Conservation (phyloP, 2,329 filamentous ascomycete species). For the Fusarium brachygibbosum region DNA sequence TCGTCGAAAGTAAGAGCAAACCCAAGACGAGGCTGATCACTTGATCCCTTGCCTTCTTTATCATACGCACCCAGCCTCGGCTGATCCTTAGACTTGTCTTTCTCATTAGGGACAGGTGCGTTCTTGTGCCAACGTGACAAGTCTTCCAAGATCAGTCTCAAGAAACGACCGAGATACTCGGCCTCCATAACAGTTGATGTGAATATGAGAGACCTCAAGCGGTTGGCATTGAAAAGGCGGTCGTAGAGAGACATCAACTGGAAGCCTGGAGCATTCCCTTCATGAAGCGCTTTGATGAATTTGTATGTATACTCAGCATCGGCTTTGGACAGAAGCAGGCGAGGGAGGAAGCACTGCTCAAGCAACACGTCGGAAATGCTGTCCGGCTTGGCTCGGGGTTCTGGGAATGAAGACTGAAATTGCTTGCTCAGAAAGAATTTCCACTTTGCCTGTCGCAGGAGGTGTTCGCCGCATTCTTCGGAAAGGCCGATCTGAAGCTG, state of each 20-base stretch:
- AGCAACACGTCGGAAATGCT: slow-evolving; percentile 81
- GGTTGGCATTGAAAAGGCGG: slow-evolving; percentile 85
- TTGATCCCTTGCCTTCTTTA: slow-evolving; percentile 74
- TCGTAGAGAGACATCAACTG: slow-evolving; percentile 87
- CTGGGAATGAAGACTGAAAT: slow-evolving; percentile 83
- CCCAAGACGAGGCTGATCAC: slow-evolving; percentile 74
- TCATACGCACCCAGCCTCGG: slow-evolving; percentile 82
- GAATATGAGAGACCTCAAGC: slow-evolving; percentile 86
- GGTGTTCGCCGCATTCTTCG: slow-evolving; percentile 79
- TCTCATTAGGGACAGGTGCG: slow-evolving; percentile 65
- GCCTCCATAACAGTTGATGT: slow-evolving; percentile 91
- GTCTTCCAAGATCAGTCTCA: slow-evolving; percentile 85
- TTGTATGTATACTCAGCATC: slow-evolving; percentile 92
- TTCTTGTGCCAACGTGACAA: slow-evolving; percentile 87
- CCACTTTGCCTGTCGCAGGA: slow-evolving; percentile 75
- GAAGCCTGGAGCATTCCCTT: slow-evolving; percentile 86
- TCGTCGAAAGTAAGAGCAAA: slow-evolving; percentile 81
- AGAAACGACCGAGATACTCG: slow-evolving; percentile 91
- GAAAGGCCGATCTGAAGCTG: slow-evolving; percentile 77
- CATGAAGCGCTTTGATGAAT: slow-evolving; percentile 89
- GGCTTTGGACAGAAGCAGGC: slow-evolving; percentile 83
- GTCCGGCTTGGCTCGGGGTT: slow-evolving; percentile 72
- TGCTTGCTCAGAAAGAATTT: slow-evolving; percentile 79
- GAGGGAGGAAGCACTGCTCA: slow-evolving; percentile 92
- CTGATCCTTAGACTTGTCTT: slow-evolving; percentile 57